Evolutionary conservation across 2,329 filamentous ascomycete genomes (phyloP).

Genomic region (Scortechinia acanthostroma): DNA sequence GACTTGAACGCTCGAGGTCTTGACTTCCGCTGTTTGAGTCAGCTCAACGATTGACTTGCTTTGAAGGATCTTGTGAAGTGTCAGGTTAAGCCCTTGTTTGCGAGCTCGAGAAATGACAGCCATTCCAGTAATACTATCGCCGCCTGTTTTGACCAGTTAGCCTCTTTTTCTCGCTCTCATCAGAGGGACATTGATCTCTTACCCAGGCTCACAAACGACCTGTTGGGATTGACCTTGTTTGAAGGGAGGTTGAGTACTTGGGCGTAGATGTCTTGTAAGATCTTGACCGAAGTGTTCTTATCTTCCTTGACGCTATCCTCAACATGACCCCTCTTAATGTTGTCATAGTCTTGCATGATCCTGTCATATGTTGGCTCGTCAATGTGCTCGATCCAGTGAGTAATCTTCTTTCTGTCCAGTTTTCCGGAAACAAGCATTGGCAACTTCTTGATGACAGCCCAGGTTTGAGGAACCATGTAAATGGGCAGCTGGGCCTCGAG

Average conservation of each 20-base stretch:
- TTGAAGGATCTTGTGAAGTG: not conserved
- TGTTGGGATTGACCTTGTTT: slow-evolving; percentile 14
- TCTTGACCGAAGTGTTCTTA: too few species aligned
- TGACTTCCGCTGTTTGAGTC: slow-evolving; percentile 16
- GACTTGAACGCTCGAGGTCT: slow-evolving; percentile 8
- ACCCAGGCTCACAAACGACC: slow-evolving; percentile 38
- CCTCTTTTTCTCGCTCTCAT: too few species aligned
- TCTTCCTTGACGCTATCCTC: too few species aligned
- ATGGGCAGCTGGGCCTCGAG: slow-evolving; percentile 21
- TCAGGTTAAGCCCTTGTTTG: not conserved
- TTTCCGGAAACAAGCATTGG: slow-evolving; percentile 5
- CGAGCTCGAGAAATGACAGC: slow-evolving; percentile 8
- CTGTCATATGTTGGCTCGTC: slow-evolving; percentile 24
- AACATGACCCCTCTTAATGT: slow-evolving; percentile 5
- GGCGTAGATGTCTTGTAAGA: slow-evolving; percentile 19
- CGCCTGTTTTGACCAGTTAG: slow-evolving; percentile 18
- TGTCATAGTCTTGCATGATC: slow-evolving; percentile 24
- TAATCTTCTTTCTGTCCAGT: not conserved
- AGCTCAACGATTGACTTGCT: slow-evolving; percentile 11
- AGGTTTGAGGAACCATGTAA: slow-evolving; percentile 14
- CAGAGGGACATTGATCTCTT: too few species aligned
- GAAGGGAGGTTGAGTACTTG: slow-evolving; percentile 23
- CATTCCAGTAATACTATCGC: slow-evolving; percentile 44
- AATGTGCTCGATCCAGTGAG: not conserved
- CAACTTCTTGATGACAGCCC: slow-evolving; percentile 20